Conservation (phyloP, 1,139 yeast species). For the Candida neerlandica region DNA sequence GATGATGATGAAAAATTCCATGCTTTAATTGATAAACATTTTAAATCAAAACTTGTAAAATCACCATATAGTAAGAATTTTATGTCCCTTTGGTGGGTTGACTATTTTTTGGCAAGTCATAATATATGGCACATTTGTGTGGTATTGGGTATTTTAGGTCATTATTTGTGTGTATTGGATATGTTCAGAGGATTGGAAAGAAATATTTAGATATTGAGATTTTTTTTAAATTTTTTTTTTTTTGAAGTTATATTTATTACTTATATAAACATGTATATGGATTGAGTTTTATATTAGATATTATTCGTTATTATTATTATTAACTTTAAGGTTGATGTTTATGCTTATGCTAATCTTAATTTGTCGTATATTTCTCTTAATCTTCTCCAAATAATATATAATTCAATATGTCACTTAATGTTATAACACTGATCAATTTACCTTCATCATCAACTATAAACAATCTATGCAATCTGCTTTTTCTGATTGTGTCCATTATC, state of each 20-base stretch:
- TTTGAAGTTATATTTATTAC: background rate
- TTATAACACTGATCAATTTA: slow-evolving; percentile 76
- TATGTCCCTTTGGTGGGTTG: slow-evolving; percentile 83
- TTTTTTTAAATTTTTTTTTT: background rate
- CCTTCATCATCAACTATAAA: slow-evolving; percentile 89
- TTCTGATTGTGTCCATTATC: slow-evolving; percentile 90
- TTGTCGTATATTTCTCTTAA: slow-evolving; percentile 16
- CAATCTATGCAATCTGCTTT: slow-evolving; percentile 87
- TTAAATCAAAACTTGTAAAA: slow-evolving; percentile 50
- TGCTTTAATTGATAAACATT: slow-evolving; percentile 51
- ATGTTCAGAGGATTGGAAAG: slow-evolving; percentile 46
- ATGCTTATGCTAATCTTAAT: background rate
- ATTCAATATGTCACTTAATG: slow-evolving; percentile 87
- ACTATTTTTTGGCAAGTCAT: slow-evolving; percentile 74
- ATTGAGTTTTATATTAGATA: background rate
- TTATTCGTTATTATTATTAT: background rate
- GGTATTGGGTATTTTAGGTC: slow-evolving; percentile 83
- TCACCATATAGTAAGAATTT: slow-evolving; percentile 51
- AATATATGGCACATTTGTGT: slow-evolving; percentile 95
- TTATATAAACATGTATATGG: slow-evolving; percentile 1
- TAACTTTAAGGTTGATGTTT: background rate
- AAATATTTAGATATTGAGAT: slow-evolving; percentile 1
- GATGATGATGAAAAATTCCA: slow-evolving; percentile 29
- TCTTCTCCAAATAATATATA: slow-evolving; percentile 76
- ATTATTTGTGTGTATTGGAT: slow-evolving; percentile 73